Evolutionary conservation across 2,329 filamentous ascomycete genomes (phyloP), one percentile per base, ranked within the genome.

Genomic region (Alternaria brassicicola): DNA sequence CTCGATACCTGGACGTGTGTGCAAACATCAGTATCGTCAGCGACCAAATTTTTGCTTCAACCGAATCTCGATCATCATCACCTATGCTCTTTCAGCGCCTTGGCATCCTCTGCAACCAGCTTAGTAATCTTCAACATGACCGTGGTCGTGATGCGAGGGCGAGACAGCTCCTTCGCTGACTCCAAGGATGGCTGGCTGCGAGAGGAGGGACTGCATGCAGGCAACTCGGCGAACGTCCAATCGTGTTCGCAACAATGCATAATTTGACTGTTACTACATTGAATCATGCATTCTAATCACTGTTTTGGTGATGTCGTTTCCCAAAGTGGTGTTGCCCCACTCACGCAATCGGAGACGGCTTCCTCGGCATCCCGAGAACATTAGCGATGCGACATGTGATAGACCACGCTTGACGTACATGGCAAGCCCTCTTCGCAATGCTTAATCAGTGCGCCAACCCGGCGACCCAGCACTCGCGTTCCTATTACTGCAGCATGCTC

Each of bases 351-450:
- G 39, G 51, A 35, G 38, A 28, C 52, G 59, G 52, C 43, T 28
- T 42, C 45, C 49, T 55, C 39, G 39, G 52, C 49, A 7, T 19
- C 48, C 52, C 47, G 39, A 46, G 17, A 30, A 1, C 25, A 7
- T 31, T 17, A 17, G 13, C 15, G 26, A n/a, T 47, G 30, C 30
- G 33, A 26, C 55, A 55, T 55, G 51, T 58, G 55, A 55, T 31
- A 26, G 23, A 45, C 25, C 21, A n/a, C 38, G 30, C 30, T 50
- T 58, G 55, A 61, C 55, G 46, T 53, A 43, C 19, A 23, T 31
- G 31, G 50, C 55, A 54, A 41, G 50, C 55, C 52, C 43, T 47
- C 19, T 33, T 3, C n/a, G 28, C 43, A 47, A 47, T 47, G 43
- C 43, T 54, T 54, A 57, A 42, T 33, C 55, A 53, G 23, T 21